Conservation (phyloP, 306 rosid species). For the Cucurbita argyrosperma region DNA sequence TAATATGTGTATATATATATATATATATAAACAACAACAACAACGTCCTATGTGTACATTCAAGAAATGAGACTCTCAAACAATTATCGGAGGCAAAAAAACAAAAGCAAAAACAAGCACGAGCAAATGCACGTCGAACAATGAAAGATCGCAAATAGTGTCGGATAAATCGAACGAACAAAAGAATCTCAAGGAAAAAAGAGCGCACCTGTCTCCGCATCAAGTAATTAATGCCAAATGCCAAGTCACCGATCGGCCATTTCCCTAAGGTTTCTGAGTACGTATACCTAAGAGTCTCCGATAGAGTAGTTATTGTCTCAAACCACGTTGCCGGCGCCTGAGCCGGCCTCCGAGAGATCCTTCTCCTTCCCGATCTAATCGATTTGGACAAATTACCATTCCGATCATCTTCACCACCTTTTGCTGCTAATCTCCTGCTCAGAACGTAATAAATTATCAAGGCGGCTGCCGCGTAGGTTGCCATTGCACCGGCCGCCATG, state of each 20-base stretch:
- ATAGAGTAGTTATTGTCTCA: conserved; percentile 60
- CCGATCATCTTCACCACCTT: conserved; percentile 31
- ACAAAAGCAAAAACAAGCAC: neutral
- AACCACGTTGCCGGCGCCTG: conserved; percentile 85
- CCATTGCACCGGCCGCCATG: conserved; percentile 95
- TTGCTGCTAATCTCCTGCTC: conserved; percentile 31
- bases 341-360: conserved; percentile 77
- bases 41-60: neutral
- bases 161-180: neutral
- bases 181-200: neutral
- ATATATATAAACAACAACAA: neutral
- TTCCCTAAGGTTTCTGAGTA: conserved; percentile 83
- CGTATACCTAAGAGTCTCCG: conserved; percentile 82
- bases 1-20: too few relatives aligned
- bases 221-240: conserved; percentile 85
- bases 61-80: neutral
- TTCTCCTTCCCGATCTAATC: conserved; percentile 43
- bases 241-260: conserved; percentile 99
- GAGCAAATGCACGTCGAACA: neutral
- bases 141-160: neutral
- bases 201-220: conserved; percentile 71
- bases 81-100: neutral
- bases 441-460: conserved; percentile 49
- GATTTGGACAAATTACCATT: conserved; percentile 39
- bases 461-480: conserved; percentile 87